Percentiles rank a stretch among this genome's conserved stretches.
Conservation (phyloP, 2,329 filamentous ascomycete genomes). For the Aspergillus sp. region DNA sequence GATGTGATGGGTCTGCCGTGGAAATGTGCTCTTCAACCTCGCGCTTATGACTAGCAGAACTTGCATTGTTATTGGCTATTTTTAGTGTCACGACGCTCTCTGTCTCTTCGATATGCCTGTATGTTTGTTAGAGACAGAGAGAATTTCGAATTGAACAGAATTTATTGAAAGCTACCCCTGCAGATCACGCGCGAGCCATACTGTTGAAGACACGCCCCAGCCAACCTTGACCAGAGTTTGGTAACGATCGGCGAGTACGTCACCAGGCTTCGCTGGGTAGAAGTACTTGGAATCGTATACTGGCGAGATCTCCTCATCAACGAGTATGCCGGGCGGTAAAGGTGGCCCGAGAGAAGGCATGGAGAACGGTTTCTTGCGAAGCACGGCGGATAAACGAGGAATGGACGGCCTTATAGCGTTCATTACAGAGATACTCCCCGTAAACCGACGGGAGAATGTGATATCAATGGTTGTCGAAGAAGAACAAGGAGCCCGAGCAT, state of each 20-base stretch:
- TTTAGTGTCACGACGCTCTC: slow-evolving; percentile 21
- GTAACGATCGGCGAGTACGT: slow-evolving; percentile 20
- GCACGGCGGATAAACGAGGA: slow-evolving; percentile 10
- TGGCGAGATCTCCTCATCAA: slow-evolving; percentile 23
- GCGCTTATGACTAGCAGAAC: slow-evolving; percentile 17
- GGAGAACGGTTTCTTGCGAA: slow-evolving; percentile 19
- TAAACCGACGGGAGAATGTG: slow-evolving; percentile 9
- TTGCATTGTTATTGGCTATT: slow-evolving; percentile 18
- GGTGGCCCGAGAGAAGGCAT: slow-evolving; percentile 15
- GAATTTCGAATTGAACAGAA: slow-evolving; percentile 8
- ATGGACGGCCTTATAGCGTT: slow-evolving; percentile 11
- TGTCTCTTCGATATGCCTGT: slow-evolving; percentile 16
- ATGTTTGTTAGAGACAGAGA: slow-evolving; percentile 15
- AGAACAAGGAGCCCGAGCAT: too few species aligned
- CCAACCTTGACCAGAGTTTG: slow-evolving; percentile 21
- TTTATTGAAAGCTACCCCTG: slow-evolving; percentile 15
- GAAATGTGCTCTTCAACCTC: slow-evolving; percentile 26
- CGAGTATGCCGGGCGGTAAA: slow-evolving; percentile 13
- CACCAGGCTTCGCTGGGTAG: slow-evolving; percentile 23
- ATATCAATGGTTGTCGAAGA: slow-evolving; percentile 10
- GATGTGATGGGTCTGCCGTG: slow-evolving; percentile 22
- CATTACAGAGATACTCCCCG: slow-evolving; percentile 12
- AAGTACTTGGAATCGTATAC: slow-evolving; percentile 19
- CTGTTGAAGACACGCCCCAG: slow-evolving; percentile 22
- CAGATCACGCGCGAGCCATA: slow-evolving; percentile 23